Evolutionary conservation across 139 green algal species (phyloP).

Genomic region (Chlorella sp.): DNA sequence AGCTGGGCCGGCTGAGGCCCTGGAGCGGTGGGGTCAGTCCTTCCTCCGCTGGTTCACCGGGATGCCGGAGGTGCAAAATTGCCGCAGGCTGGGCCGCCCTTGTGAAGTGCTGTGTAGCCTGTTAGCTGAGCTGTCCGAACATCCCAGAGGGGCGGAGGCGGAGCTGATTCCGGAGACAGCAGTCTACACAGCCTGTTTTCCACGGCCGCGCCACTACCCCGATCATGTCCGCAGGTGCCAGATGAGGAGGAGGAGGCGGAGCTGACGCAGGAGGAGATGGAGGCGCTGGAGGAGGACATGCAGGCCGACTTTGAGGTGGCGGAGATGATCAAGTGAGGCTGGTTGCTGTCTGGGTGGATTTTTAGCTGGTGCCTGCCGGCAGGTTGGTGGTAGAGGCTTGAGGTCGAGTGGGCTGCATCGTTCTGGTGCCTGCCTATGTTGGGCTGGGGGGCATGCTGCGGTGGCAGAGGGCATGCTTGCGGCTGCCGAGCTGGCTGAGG

Average conservation of each 20-base stretch:
- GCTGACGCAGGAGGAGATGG: slow-evolving; percentile 88
- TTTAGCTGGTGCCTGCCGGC: neutral
- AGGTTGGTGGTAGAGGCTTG: neutral
- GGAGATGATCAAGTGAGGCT: slow-evolving; percentile 47
- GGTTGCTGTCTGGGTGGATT: neutral
- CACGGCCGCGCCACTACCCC: neutral
- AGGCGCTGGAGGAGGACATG: slow-evolving; percentile 89
- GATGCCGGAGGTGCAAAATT: slow-evolving; percentile 58
- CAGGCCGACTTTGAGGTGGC: slow-evolving; percentile 89
- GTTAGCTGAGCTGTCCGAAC: too few species aligned
- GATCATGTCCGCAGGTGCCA: slow-evolving; percentile 60
- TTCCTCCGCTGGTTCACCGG: slow-evolving; percentile 80
- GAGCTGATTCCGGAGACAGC: neutral
- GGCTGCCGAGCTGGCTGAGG: too few species aligned
- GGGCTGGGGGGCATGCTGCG: too few species aligned
- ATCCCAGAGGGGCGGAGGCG: neutral
- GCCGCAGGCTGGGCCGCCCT: too few species aligned
- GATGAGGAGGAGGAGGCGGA: slow-evolving; percentile 85
- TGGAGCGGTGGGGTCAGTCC: too few species aligned
- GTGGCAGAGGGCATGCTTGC: too few species aligned
- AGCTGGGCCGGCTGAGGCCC: too few species aligned
- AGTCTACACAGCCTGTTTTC: too few species aligned
- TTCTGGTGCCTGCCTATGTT: too few species aligned
- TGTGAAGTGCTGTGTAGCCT: too few species aligned
- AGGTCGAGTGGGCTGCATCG: neutral